Base-by-base conservation (phyloP, 192 early-diverging fungal genomes). In the Coemansia sp. region DNA sequence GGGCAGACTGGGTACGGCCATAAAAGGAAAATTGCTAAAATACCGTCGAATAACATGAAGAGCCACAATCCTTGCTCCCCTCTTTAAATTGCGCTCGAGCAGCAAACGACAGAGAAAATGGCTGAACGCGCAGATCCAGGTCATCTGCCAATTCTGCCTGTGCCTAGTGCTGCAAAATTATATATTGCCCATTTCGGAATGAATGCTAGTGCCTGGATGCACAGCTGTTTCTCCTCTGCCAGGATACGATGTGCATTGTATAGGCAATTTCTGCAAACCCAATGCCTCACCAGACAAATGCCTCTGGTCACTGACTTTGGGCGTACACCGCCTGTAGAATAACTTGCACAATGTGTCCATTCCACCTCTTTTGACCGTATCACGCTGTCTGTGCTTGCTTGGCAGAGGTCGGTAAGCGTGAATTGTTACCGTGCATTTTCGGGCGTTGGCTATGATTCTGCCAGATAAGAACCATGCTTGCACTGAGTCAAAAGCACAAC, bases 341-440 rank as follows among this genome's bases (percentile, higher is more conserved):
- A 43, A 15, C 41, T 15, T 15, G 41, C 41, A 43, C 41, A 11
- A n/a, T 9, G 15, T 43, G 10, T 15, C 41, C 21, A 21, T 38
- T 38, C 37, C 37, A 38, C 37, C 37, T 15, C 11, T 43, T 2
- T n/a, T 41, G 14, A 14, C 2, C 39, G 15, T 43, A n/a, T 43
- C 41, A 43, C 41, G 41, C 41, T 43, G 41, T 11, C 41, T 15
- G 10, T 11, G 41, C 37, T 38, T 38, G 37, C 37, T 32, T 32
- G 29, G 8, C 41, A 43, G 41, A 43, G 15, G 41, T 5, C 41
- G 41, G 41, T 43, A 43, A 14, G 41, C 41, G 12, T n/a, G 41
- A 43, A 43, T 43, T 43, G 41, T 43, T 43, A 43, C 41, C 41
- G 15, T 43, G 41, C 41, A 43, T 43, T 43, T 43, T 43, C 29